Evolutionary conservation across 106 monocot species (phyloP).

Genomic region (Hemerocallis citrina): DNA sequence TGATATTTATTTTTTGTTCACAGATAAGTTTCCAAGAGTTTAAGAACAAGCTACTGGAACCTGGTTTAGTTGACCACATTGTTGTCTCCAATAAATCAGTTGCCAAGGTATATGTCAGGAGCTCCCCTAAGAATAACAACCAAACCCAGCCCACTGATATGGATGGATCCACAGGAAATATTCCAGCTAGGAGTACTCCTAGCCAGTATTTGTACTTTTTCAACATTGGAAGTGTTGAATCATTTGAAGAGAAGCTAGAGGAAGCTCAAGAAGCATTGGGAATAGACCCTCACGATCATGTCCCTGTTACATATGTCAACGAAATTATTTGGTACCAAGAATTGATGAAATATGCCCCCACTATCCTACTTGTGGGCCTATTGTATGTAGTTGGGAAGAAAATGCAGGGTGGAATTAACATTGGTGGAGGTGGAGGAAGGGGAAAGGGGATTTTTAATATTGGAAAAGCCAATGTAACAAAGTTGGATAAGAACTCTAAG

Average conservation of each 20-base stretch:
- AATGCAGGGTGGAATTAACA: slow-evolving; percentile 66
- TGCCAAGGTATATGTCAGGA: slow-evolving; percentile 92
- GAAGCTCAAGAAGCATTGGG: slow-evolving; percentile 78
- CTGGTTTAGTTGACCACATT: slow-evolving; percentile 89
- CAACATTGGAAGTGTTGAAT: slow-evolving; percentile 93
- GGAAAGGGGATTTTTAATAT: slow-evolving; percentile 89
- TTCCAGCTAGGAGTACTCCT: slow-evolving; percentile 20
- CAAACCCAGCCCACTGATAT: slow-evolving; percentile 41
- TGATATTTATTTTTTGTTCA: too few species aligned
- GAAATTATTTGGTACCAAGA: slow-evolving; percentile 69
- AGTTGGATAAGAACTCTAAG: slow-evolving; percentile 89
- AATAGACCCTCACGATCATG: slow-evolving; percentile 62
- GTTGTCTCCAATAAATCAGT: slow-evolving; percentile 92
- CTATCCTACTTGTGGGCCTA: slow-evolving; percentile 50
- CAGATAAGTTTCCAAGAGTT: slow-evolving; percentile 99
- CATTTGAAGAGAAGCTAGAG: slow-evolving; percentile 92
- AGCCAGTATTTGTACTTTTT: slow-evolving; percentile 69
- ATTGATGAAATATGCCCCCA: slow-evolving; percentile 71
- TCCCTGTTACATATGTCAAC: slow-evolving; percentile 71
- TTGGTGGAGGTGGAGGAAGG: slow-evolving; percentile 51
- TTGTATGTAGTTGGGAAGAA: slow-evolving; percentile 48
- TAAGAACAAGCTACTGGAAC: slow-evolving; percentile 86
- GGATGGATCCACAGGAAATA: slow-evolving; percentile 25
- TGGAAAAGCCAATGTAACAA: slow-evolving; percentile 83
- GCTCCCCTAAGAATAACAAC: slow-evolving; percentile 27